Evolutionary conservation across 208 protist species (phyloP), one percentile per base, ranked within the genome.

Genomic region (Naegleria lovaniensis): DNA sequence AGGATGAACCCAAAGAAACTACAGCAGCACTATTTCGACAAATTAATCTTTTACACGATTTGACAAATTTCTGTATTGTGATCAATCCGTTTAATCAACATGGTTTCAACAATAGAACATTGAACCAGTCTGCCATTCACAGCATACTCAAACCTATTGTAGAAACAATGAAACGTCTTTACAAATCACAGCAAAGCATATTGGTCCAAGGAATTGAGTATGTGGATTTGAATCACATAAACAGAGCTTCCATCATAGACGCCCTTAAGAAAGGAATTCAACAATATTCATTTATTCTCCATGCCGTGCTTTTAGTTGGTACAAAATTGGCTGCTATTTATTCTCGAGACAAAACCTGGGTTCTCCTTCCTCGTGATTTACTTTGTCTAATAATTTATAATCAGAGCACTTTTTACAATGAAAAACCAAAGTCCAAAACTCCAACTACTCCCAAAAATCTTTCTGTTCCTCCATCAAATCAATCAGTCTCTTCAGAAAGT

Each of bases 151-250:
- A 67, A 33, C 85, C 85, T n/a, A 0, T 89, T 29, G 85, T 67
- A 25, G 29, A 58, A 19, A 67, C 85, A 19, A 39, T 89, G 48
- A 52, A 67, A 29, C 19, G 48, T 6, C 15, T 89, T 11, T 33
- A 25, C 39, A 22, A 25, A 22, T 67, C 85, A 40, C 41, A 89
- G 11, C 85, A 89, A 67, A 67, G 48, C 40, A 22, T 89, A 19
- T 11, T 89, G 0, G 85, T 89, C 0, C 85, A 89, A 67, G 48
- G 85, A 36, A 89, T 89, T 41, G 85, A 89, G 40, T 67, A 89
- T 40, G 85, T 89, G 22, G 43, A 89, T 38, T 58, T 89, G 13
- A 41, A 41, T 43, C 15, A 33, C 6, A 7, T 36, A 9, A 67
- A 43, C 36, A 89, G 85, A 67, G 33, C 38, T 29, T 16, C 33